These are phyloP conservation scores for Myxozyma neglecta DNA, from an alignment of 805 yeast genomes.

Conservation along the genomic window DNA sequence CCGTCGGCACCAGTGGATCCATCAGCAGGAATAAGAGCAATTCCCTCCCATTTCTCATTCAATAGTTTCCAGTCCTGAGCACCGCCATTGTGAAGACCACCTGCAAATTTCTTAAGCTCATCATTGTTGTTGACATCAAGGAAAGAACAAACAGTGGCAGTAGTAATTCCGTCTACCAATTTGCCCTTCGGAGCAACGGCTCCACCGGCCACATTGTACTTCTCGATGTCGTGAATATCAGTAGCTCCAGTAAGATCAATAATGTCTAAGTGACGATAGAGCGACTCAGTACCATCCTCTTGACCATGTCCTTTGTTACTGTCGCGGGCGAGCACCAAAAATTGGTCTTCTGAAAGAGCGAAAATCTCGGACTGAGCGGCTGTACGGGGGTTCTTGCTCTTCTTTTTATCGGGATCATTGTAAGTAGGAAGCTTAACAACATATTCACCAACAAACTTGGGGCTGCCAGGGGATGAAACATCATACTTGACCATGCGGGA, in stretches of 20 bases:
- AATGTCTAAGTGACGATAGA: constrained; percentile 23
- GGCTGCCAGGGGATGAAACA: not conserved
- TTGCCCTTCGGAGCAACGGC: constrained; percentile 26
- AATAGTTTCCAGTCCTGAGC: constrained; percentile 20
- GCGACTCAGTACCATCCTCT: constrained; percentile 11
- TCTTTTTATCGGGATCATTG: constrained; percentile 10
- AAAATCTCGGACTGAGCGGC: constrained; percentile 30
- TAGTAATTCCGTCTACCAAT: constrained; percentile 17
- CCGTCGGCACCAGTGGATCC: constrained; percentile 29
- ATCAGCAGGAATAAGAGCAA: constrained; percentile 22
- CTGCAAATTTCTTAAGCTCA: constrained; percentile 22
- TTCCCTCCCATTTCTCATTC: constrained; percentile 32
- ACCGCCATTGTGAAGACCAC: constrained; percentile 30
- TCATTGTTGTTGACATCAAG: constrained; percentile 23
- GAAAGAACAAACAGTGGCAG: constrained; percentile 26
- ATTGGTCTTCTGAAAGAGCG: constrained; percentile 22
- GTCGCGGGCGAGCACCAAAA: constrained; percentile 28
- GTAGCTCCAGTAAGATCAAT: constrained; percentile 25
- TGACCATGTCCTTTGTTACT: constrained; percentile 26
- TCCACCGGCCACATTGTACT: constrained; percentile 24
- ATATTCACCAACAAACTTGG: constrained; percentile 23
- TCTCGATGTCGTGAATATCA: constrained; percentile 8
- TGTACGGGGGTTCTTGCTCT: constrained; percentile 19
- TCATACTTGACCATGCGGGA: constrained; percentile 26
- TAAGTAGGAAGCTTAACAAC: constrained; percentile 24